Evolutionary conservation across 768 basidiomycete genomes (phyloP), one percentile per base, ranked within the genome.

Genomic region (Mycena chlorophos): DNA sequence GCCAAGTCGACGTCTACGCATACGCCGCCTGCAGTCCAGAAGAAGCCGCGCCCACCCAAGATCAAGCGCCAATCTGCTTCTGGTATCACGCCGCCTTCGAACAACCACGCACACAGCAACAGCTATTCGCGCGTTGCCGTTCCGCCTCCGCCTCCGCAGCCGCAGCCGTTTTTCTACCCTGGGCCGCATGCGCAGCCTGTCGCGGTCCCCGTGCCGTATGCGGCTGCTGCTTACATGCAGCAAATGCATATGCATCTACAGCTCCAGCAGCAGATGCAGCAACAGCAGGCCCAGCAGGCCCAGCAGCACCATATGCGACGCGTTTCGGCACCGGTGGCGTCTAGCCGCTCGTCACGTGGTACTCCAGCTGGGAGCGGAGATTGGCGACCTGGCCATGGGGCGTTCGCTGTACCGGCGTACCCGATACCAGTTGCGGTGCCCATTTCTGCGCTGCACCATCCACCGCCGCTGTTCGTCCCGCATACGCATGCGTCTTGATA

Each of bases 181-280:
- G 42, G 43, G 10, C 39, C 56, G 17, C 51, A 42, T n/a, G n/a
- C n/a, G n/a, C 42, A 28, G 34, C 42, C 40, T 6, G 45, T 46
- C 22, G 45, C 45, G 4, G 45, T 46, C 13, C 42, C 27, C 19
- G 51, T 55, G 29, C 54, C 58, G 30, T 54, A 38, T 52, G 52
- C 49, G n/a, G n/a, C n/a, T 49, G 28, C 47, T 16, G 58, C 54
- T 19, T 57, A 61, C 28, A 52, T 61, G 52, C 60, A 61, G 20
- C 59, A 54, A 27, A 56, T 61, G 49, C 59, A 61, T n/a, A n/a
- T n/a, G 46, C 51, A 51, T 26, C 30, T 61, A 53, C 60, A 61
- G 20, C 20, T 49, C 51, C 59, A 54, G 31, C 58, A 59, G 50
- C 59, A 54, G 29, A 56, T 61, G 49, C 59, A 61, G 46, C 51